These are phyloP conservation scores for Rhododendron henanense DNA, from an alignment of 148 eudicot species.

Conservation along the genomic window DNA sequence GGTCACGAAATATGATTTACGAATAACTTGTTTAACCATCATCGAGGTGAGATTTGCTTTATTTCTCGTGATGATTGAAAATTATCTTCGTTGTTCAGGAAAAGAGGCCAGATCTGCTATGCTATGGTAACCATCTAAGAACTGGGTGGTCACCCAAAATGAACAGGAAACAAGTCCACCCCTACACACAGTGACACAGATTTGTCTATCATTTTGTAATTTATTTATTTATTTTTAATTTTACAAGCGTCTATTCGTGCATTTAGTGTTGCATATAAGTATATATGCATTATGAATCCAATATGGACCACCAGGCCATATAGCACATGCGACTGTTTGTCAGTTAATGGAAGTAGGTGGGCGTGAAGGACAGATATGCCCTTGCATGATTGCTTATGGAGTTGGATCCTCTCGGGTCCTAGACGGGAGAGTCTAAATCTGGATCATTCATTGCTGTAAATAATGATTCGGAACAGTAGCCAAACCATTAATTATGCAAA, in stretches of 20 bases:
- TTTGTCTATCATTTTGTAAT: not conserved
- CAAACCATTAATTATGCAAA: not conserved
- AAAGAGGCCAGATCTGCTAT: not conserved
- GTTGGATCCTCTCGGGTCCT: no score
- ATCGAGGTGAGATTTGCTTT: not conserved
- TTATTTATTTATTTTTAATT: no score
- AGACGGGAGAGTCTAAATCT: not conserved
- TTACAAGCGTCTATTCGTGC: not conserved
- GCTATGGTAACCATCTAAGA: not conserved
- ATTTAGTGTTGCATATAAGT: not conserved
- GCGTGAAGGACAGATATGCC: constrained; percentile 20
- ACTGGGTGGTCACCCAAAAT: not conserved
- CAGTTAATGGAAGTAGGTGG: not conserved
- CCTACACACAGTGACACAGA: not conserved
- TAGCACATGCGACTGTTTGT: constrained; percentile 18
- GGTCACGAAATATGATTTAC: not conserved
- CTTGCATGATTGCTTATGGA: not conserved
- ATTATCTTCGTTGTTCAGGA: no score
- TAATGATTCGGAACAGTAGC: not conserved
- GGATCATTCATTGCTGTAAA: no score
- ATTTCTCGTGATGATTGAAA: not conserved
- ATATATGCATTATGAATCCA: not conserved
- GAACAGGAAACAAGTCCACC: not conserved
- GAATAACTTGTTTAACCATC: not conserved
- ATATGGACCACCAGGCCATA: constrained; percentile 18